Percentiles rank a stretch among this genome's conserved stretches.
These are phyloP conservation scores for Pholiota adiposa DNA, from an alignment of 1,284 basidiomycete genomes.

Conservation along the genomic window DNA sequence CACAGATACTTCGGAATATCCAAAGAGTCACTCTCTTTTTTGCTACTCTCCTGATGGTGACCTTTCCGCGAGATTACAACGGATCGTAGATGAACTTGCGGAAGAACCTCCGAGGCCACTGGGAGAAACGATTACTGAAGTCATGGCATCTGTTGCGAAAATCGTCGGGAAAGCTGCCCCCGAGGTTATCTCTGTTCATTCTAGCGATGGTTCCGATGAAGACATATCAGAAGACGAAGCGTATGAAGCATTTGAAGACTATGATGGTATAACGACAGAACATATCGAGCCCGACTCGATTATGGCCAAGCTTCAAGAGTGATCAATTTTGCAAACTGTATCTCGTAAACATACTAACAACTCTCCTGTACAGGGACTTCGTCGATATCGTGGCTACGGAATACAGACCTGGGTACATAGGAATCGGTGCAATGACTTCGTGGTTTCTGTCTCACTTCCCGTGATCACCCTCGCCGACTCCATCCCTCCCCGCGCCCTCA, in stretches of 20 bases:
- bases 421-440: constrained; percentile 50
- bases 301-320: constrained; percentile 32
- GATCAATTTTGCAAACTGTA: constrained; percentile 8
- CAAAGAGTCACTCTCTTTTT: constrained; percentile 56
- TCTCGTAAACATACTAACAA: constrained; percentile 6
- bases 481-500: constrained; percentile 57
- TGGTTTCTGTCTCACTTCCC: constrained; percentile 58
- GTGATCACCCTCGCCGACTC: constrained; percentile 48
- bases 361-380: constrained; percentile 48
- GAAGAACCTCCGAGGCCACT: constrained; percentile 47
- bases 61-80: constrained; percentile 38
- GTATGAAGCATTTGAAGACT: constrained; percentile 41
- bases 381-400: constrained; percentile 52
- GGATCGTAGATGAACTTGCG: constrained; percentile 48
- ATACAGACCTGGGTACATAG: constrained; percentile 59
- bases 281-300: constrained; percentile 23
- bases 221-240: constrained; percentile 35
- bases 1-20: constrained; percentile 68
- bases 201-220: constrained; percentile 36
- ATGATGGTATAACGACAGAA: constrained; percentile 32
- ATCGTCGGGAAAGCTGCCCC: constrained; percentile 20
- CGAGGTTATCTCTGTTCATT: constrained; percentile 17
- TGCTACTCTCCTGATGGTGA: constrained; percentile 51
- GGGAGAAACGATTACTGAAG: constrained; percentile 42
- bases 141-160: constrained; percentile 35